A percentile compares a stretch with the other conserved stretches of the same genome.
These are phyloP conservation scores for Dorcoceras hygrometricum DNA, from an alignment of 257 asterid genomes.

Conservation along the genomic window DNA sequence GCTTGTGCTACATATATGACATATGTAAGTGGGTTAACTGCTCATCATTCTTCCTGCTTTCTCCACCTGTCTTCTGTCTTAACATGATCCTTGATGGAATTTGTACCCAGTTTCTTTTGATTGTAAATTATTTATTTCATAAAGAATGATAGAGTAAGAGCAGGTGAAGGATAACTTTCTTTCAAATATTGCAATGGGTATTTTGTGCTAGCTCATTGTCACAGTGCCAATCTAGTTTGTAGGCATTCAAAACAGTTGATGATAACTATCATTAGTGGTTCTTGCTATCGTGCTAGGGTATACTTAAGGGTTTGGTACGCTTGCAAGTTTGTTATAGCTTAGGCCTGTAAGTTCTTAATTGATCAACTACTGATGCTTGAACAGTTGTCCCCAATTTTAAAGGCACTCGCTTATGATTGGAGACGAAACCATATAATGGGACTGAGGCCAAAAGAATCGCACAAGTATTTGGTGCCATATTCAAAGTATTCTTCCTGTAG, in stretches of 20 bases:
- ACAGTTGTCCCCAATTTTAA: no score
- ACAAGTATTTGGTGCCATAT: not conserved
- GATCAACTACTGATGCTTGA: no score
- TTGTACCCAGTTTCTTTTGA: not conserved
- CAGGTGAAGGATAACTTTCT: not conserved
- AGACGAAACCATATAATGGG: no score
- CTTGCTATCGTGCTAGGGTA: no score
- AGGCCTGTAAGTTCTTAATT: no score
- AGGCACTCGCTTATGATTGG: no score
- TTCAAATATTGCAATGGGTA: not conserved
- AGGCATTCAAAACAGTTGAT: not conserved
- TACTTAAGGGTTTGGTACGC: no score
- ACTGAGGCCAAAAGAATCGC: no score
- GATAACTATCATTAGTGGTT: no score
- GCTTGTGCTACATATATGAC: conserved; percentile 10
- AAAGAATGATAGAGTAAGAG: not conserved
- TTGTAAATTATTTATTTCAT: no score
- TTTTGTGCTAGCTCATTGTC: not conserved
- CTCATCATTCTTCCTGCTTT: conserved; percentile 7
- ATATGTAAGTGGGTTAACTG: conserved; percentile 18
- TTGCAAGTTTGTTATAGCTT: no score
- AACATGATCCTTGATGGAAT: conserved; percentile 10
- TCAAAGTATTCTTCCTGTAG: no score
- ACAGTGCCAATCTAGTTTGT: not conserved
- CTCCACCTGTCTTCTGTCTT: not conserved